Percentiles rank a stretch among this genome's conserved stretches.
Conservation (phyloP, 2,329 filamentous ascomycete genomes). For the Alternaria rosae region DNA sequence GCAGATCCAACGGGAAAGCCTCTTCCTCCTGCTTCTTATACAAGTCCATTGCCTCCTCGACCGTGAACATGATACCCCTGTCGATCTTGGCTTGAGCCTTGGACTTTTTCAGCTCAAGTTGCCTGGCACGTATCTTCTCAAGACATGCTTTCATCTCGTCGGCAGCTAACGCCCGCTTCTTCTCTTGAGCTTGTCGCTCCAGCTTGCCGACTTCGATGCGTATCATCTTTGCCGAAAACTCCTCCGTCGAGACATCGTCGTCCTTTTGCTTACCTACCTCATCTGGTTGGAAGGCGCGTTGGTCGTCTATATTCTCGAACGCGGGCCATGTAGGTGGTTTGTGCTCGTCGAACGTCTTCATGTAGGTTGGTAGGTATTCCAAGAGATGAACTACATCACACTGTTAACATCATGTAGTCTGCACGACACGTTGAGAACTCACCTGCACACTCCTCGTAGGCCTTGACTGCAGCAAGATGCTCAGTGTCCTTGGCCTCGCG, state of each 20-base stretch:
- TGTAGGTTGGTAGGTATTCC: neutral
- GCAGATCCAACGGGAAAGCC: neutral
- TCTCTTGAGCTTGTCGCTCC: neutral
- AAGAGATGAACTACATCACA: neutral
- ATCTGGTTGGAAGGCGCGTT: neutral
- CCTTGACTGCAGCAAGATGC: neutral
- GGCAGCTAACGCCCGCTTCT: neutral
- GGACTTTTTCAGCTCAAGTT: neutral
- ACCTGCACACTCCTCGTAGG: neutral
- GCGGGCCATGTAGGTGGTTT: neutral
- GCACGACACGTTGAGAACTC: neutral
- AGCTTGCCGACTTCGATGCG: neutral
- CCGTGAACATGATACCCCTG: neutral
- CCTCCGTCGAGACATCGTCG: neutral
- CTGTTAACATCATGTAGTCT: neutral
- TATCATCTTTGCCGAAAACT: neutral
- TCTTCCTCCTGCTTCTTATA: neutral
- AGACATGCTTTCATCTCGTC: neutral
- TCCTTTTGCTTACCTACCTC: neutral
- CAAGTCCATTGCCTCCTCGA: neutral
- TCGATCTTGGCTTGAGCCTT: neutral
- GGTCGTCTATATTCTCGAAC: neutral
- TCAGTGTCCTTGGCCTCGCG: neutral
- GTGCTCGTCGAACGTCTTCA: neutral
- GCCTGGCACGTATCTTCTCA: neutral